Percentiles rank a stretch among this genome's conserved stretches.
Evolutionary conservation across 768 basidiomycete species (phyloP).

Genomic region (Neoboletus magnificus): DNA sequence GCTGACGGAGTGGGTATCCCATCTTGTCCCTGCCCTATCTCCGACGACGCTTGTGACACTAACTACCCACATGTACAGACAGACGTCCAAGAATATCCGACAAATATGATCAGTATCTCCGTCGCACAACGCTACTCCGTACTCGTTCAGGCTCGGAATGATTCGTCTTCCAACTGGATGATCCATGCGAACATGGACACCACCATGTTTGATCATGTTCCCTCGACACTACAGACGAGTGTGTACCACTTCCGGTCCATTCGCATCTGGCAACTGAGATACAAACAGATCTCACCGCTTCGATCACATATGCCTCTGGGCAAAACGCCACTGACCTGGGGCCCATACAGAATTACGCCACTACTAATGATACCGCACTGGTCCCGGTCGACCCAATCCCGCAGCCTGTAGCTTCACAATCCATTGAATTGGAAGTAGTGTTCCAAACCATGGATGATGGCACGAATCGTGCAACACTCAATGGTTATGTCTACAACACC

Average conservation of each 20-base stretch:
- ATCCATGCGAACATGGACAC: conserved; percentile 91
- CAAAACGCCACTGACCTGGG: conserved; percentile 52
- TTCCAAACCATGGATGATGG: conserved; percentile 89
- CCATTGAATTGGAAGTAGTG: conserved; percentile 64
- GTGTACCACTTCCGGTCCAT: conserved; percentile 24
- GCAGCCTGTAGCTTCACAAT: conserved; percentile 49
- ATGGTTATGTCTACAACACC: conserved; percentile 62
- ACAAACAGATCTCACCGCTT: conserved; percentile 71
- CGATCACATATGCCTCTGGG: conserved; percentile 67
- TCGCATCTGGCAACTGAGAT: not conserved
- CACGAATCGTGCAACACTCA: conserved; percentile 79
- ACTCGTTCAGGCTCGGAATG: conserved; percentile 87
- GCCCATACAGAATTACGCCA: conserved; percentile 52
- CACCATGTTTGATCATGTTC: conserved; percentile 84
- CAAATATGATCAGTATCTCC: conserved; percentile 68
- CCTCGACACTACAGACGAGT: conserved; percentile 73
- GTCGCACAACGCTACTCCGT: conserved; percentile 94
- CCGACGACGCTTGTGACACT: not conserved
- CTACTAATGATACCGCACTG: conserved; percentile 64
- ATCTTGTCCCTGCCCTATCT: not conserved
- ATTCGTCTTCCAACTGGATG: conserved; percentile 79
- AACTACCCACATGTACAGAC: conserved; percentile 40
- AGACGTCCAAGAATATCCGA: conserved; percentile 71
- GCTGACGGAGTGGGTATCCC: conserved; percentile 65
- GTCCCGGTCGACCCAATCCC: conserved; percentile 57